Evolutionary conservation across 768 basidiomycete genomes (phyloP), one percentile per base, ranked within the genome.

Genomic region (Mycena alexandri): DNA sequence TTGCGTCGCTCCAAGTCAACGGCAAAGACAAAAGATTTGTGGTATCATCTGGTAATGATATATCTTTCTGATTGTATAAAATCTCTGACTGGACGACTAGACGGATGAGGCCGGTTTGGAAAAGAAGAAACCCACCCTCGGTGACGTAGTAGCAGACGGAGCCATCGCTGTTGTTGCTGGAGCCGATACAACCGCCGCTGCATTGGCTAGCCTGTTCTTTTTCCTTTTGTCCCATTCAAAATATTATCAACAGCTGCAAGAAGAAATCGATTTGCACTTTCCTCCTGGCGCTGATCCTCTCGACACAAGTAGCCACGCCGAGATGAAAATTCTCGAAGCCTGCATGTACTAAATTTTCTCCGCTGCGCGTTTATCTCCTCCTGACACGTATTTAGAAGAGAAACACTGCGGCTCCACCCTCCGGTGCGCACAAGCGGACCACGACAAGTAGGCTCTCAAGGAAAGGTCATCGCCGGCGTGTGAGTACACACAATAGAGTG

Each of bases 351-450:
- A n/a, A 33, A 21, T n/a, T 57, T 46, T 22, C 36, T 25, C 24
- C 34, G 11, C n/a, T n/a, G n/a, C n/a, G n/a, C n/a, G n/a, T 41
- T 53, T 14, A 21, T 14, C 19, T 36, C 34, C 34, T 5, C 34
- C 33, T 38, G n/a, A 53, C 25, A 5, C 52, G 34, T 56, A 36
- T 34, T 54, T 65, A 87, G 87, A 60, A 85, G 86, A 34, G 87
- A 88, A 65, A 75, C 80, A 0, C 73, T 88, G 29, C 81, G 86
- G 34, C 76, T 88, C n/a, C 79, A 79, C 58, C 85, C 87, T 12
- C 81, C 87, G 7, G 75, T 88, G 25, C 79, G 84, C 52, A 82
- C 50, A 77, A 80, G 51, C 81, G 84, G 70, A 79, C 84, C 50
- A 72, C 76, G 38, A 72, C 77, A 17, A 75, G 75, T 7, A 16